Evolutionary conservation across 768 basidiomycete species (phyloP), one percentile per base, ranked within the genome.

Genomic region (Suillus fuscotomentosus): DNA sequence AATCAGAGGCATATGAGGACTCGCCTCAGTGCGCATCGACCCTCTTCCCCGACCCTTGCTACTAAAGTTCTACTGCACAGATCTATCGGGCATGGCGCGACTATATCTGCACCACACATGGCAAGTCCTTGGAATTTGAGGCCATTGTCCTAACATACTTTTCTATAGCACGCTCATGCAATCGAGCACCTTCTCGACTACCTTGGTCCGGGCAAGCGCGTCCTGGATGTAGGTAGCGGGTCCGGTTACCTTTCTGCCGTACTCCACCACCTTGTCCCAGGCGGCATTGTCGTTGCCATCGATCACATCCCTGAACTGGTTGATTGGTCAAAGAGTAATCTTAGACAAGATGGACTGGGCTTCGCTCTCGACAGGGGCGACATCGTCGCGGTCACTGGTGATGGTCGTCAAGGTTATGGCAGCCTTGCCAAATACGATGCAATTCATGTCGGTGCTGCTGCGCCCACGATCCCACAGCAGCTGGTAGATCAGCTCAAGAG

Each of bases 21-120:
- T 87, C 88, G 0, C 94, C 94, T 5, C 88, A 91, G 88, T 90
- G 73, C 13, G 69, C 60, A 57, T 22, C 75, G 77, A 66, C 62
- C 67, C 27, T 77, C 80, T 67, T 73, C 2, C 48, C 15, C 8
- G 9, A 14, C 3, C 34, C 38, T 14, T 31, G 36, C 47, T 53
- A 20, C 50, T 55, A 20, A 31, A 66, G 31, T 38, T 53, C 39
- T 11, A 27, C 14, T n/a, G 65, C 65, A 42, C 70, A 92, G 91
- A 73, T 65, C 81, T 20, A 95, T 95, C 60, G 91, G 92, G 2
- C 84, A 90, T 70, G 89, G 87, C 14, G 96, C 95, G 15, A 99
- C 97, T 0, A 98, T 99, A 66, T 94, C 91, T 45, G 97, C 97
- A 0, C 97, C 97, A 1, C 97, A 99, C 73, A 99, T 99, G 96